Evolutionary conservation across 352 stramenopile species (phyloP), one percentile per base, ranked within the genome.

Genomic region (Phytophthora quininea): DNA sequence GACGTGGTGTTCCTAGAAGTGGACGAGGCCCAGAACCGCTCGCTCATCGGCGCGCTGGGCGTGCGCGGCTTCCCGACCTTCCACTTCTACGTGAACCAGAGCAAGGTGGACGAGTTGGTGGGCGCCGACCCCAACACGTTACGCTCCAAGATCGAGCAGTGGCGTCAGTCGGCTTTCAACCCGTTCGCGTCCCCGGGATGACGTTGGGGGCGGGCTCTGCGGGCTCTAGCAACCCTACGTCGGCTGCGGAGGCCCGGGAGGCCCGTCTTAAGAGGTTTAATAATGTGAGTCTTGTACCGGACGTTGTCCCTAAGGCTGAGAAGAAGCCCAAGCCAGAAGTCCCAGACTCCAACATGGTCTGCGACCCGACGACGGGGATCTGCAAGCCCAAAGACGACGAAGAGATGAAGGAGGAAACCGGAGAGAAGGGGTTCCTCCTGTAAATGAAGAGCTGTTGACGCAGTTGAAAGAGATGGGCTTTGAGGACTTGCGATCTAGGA

Each of bases 41-140:
- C 92, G 58, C 69, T 97, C 33, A 94, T 97, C 66, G 46, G 76
- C 47, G 63, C 84, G 4, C 57, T 96, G 30, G 89, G 86, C 40
- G 87, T 97, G 31, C 80, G 82, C 14, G 88, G 86, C 30, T 97
- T 97, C 71, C 91, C 91, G 27, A 97, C 91, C 2, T 97, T 97
- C 71, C 88, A 95, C 67, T 95, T 97, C 62, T 97, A 97, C 69
- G 73, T 97, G 58, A 95, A 73, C 62, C 79, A 94, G 58, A 73
- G 71, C 62, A 95, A 97, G 75, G 84, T 97, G 40, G 91, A 97
- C 51, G 90, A 97, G 58, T 74, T 97, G 5, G 82, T 92, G 14
- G 91, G 91, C 27, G 90, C 91, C 2, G 90, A 97, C 61, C 84
- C 87, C 43, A 93, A 94, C 53, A 67, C 82, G 55, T 68, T 97